These are phyloP conservation scores for Alternaria sp. DNA, from an alignment of 2,329 filamentous ascomycete genomes.

Conservation along the genomic window DNA sequence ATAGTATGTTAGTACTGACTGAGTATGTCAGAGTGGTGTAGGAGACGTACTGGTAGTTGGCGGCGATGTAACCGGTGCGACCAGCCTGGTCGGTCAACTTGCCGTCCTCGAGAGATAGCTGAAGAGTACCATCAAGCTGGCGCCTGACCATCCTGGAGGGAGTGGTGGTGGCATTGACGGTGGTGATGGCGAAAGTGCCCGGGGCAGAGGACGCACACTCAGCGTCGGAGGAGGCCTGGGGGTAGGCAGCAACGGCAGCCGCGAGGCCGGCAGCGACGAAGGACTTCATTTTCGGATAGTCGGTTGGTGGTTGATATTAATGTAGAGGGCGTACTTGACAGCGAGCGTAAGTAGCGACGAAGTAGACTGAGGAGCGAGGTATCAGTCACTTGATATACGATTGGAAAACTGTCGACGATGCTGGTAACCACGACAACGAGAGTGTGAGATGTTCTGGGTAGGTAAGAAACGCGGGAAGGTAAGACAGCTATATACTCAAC, in stretches of 20 bases:
- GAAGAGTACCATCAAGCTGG: slow-evolving; percentile 56
- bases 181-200: slow-evolving; percentile 67
- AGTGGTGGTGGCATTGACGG: slow-evolving; percentile 54
- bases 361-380: slow-evolving; percentile 48
- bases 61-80: slow-evolving; percentile 79
- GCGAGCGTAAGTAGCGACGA: slow-evolving; percentile 29
- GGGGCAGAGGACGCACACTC: slow-evolving; percentile 60
- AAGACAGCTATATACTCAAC: slow-evolving; percentile 40
- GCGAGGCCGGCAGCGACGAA: slow-evolving; percentile 39
- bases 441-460: slow-evolving; percentile 20
- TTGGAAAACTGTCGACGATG: slow-evolving; percentile 8
- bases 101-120: slow-evolving; percentile 67
- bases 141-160: slow-evolving; percentile 34
- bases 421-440: slow-evolving; percentile 37
- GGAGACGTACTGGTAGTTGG: slow-evolving; percentile 69
- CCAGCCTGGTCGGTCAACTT: slow-evolving; percentile 69
- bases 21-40: too few relatives aligned
- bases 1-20: slow-evolving; percentile 6
- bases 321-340: slow-evolving; percentile 14
- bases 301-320: slow-evolving; percentile 13
- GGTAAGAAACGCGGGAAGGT: slow-evolving; percentile 18
- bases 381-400: slow-evolving; percentile 37
- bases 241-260: slow-evolving; percentile 36
- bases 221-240: slow-evolving; percentile 50
- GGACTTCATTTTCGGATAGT: slow-evolving; percentile 38